Percentiles rank a stretch among this genome's conserved stretches.
Conservation (phyloP, 2,329 filamentous ascomycete species). For the Trichoderma hamatum region DNA sequence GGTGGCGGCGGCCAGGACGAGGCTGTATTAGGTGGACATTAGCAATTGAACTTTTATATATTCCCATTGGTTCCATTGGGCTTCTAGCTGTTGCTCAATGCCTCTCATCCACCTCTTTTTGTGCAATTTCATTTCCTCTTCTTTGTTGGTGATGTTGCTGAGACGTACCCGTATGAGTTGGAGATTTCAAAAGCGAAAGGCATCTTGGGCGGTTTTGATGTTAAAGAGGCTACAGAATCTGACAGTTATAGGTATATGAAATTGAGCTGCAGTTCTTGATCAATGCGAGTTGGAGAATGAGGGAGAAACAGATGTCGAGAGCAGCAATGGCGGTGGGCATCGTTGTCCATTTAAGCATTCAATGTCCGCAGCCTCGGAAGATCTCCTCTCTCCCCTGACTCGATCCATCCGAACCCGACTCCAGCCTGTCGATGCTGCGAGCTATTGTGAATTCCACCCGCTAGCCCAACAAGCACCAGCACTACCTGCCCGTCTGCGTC, state of each 20-base stretch:
- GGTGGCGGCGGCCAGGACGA: slow-evolving; percentile 61
- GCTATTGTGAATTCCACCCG: background rate
- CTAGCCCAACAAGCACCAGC: background rate
- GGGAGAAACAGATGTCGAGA: background rate
- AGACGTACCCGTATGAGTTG: slow-evolving; percentile 54
- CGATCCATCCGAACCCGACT: background rate
- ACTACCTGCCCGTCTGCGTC: no score
- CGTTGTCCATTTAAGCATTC: slow-evolving; percentile 23
- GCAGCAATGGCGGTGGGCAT: background rate
- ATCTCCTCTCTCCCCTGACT: slow-evolving; percentile 5
- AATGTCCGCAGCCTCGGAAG: background rate
- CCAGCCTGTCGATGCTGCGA: background rate
- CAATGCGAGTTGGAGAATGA: background rate
- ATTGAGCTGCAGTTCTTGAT: background rate
- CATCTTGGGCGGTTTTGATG: slow-evolving; percentile 42
- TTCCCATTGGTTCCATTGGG: no score
- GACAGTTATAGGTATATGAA: background rate
- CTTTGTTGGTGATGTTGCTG: background rate
- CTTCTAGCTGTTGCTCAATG: background rate
- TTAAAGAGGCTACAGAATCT: no score
- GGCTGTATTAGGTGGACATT: slow-evolving; percentile 47
- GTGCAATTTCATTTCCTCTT: background rate
- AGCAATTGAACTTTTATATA: background rate
- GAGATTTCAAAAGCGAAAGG: slow-evolving; percentile 49
- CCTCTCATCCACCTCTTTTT: background rate